phyloP scores from a whole-genome alignment of 2,329 filamentous ascomycete genomes.

The Huntiella abstrusa region DNA sequence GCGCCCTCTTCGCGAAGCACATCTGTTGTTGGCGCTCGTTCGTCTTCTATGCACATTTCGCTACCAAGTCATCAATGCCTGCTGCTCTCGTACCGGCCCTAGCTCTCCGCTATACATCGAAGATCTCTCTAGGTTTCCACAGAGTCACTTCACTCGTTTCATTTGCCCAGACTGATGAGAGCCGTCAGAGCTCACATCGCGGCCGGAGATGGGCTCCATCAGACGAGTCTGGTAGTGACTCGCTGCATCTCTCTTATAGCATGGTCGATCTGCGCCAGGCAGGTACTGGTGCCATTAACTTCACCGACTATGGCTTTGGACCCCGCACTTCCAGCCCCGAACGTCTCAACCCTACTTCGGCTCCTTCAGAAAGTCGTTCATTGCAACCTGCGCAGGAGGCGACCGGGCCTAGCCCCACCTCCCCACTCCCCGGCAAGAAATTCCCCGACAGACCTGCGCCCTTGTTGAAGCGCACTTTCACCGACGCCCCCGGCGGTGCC shows the following conservation, averaged over 20 bases:
- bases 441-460: not conserved
- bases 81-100: conserved; percentile 38
- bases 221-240: conserved; percentile 73
- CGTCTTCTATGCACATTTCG: conserved; percentile 52
- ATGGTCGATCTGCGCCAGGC: conserved; percentile 8
- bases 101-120: conserved; percentile 63
- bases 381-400: conserved; percentile 8
- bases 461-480: conserved; percentile 8
- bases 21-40: conserved; percentile 40
- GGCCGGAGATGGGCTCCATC: conserved; percentile 59
- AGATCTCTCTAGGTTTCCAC: conserved; percentile 86
- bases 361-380: not conserved
- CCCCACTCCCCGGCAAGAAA: not conserved
- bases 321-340: conserved; percentile 10
- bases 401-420: not conserved
- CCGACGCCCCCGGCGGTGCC: conserved; percentile 2
- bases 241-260: conserved; percentile 66
- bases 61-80: conserved; percentile 31
- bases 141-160: conserved; percentile 93
- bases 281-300: not conserved
- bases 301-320: conserved; percentile 5
- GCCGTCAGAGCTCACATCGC: conserved; percentile 56
- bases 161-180: conserved; percentile 92
- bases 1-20: conserved; percentile 43
- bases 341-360: not conserved